Evolutionary conservation across 305 asterid species (phyloP).

Genomic region (Nicotiana rustica): DNA sequence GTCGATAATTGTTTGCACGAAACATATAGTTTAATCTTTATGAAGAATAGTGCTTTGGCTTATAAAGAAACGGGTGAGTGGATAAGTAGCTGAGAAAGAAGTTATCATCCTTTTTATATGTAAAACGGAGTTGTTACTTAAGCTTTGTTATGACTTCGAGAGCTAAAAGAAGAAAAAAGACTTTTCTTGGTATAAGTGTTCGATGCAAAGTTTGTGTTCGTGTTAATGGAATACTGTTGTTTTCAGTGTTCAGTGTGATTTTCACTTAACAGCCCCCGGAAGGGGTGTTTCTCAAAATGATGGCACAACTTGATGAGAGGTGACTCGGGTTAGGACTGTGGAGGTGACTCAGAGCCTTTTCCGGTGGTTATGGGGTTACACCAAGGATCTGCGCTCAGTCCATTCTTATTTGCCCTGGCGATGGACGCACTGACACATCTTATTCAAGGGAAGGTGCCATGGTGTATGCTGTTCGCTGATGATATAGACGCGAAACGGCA

Average conservation of each 20-base stretch:
- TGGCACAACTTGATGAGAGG: background rate
- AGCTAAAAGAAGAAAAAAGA: background rate
- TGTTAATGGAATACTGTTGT: background rate
- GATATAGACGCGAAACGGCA: no score
- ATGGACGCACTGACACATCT: no score
- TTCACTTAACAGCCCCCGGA: background rate
- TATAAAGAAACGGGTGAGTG: background rate
- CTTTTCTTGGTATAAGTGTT: background rate
- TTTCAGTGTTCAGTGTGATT: background rate
- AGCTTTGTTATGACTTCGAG: background rate
- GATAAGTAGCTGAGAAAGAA: slow-evolving; percentile 10
- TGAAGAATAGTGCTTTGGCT: background rate
- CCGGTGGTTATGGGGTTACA: no score
- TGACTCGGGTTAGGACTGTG: no score
- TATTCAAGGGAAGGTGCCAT: no score
- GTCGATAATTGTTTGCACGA: background rate
- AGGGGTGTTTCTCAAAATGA: background rate
- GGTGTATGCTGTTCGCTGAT: no score
- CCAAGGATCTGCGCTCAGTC: no score
- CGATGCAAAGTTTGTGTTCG: background rate
- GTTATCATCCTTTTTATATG: background rate
- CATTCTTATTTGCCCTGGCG: no score
- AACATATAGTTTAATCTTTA: background rate
- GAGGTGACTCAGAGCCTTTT: no score
- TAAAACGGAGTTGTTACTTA: background rate